phyloP scores from a whole-genome alignment of 2,329 filamentous ascomycete genomes.

The Fusarium marasasianum region DNA sequence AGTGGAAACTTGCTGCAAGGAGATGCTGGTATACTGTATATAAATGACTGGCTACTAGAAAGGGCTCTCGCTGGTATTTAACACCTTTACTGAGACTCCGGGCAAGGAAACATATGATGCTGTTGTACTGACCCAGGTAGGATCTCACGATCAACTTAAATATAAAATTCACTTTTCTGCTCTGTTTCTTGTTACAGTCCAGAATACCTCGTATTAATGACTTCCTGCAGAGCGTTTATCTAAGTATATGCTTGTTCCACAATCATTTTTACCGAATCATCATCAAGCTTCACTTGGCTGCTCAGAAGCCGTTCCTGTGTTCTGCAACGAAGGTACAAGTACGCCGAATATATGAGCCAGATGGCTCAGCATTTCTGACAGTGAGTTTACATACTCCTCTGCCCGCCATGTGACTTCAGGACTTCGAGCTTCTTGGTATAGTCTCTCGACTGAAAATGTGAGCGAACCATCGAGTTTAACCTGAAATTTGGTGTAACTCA shows the following conservation, averaged over 20 bases:
- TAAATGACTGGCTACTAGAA: not conserved
- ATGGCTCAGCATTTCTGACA: not conserved
- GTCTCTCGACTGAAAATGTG: not conserved
- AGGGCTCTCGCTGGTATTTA: too few species aligned
- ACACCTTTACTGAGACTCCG: not conserved
- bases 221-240: not conserved
- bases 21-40: not conserved
- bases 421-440: not conserved
- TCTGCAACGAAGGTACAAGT: not conserved
- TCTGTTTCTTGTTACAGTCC: not conserved
- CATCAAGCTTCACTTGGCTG: not conserved
- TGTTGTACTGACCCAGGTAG: fast-evolving
- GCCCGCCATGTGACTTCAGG: not conserved
- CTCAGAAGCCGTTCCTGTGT: not conserved
- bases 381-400: not conserved
- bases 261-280: not conserved
- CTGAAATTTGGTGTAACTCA: not conserved
- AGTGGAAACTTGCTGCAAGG: not conserved
- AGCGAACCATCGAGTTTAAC: not conserved
- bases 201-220: not conserved
- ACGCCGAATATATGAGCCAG: not conserved
- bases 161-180: not conserved
- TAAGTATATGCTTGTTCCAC: not conserved
- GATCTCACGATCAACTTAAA: not conserved
- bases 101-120: not conserved